These are phyloP conservation scores for Crithidia thermophila DNA, from an alignment of 208 protist genomes.

Conservation along the genomic window DNA sequence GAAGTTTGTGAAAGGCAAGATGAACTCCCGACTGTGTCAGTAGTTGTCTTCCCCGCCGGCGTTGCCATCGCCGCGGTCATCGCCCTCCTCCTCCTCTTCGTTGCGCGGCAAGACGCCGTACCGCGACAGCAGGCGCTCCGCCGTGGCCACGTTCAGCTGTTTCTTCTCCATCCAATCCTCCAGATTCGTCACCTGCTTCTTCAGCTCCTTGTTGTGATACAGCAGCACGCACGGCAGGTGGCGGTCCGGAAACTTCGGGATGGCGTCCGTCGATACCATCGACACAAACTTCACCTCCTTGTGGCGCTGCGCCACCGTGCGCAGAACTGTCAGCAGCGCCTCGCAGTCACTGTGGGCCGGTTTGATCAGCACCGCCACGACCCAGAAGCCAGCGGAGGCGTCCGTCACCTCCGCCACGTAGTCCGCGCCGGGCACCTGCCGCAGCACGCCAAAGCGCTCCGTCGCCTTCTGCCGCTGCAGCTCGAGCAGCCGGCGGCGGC, in stretches of 20 bases:
- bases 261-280: constrained; percentile 79
- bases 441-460: constrained; percentile 77
- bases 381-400: constrained; percentile 63
- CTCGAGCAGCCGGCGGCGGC: constrained; percentile 57
- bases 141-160: constrained; percentile 46
- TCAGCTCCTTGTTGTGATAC: constrained; percentile 67
- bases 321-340: constrained; percentile 73
- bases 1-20: too few relatives aligned
- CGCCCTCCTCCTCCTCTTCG: constrained; percentile 17
- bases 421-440: constrained; percentile 55
- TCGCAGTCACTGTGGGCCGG: constrained; percentile 79
- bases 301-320: constrained; percentile 67
- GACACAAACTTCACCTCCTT: constrained; percentile 83
- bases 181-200: constrained; percentile 73
- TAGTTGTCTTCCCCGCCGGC: neutral
- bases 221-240: constrained; percentile 87
- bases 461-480: constrained; percentile 48
- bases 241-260: constrained; percentile 75
- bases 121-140: constrained; percentile 50
- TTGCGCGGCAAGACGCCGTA: constrained; percentile 51
- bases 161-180: constrained; percentile 52
- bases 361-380: constrained; percentile 72
- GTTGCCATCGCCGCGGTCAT: too few relatives aligned
- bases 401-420: constrained; percentile 90
- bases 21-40: too few relatives aligned